phyloP scores from a whole-genome alignment of 768 basidiomycete genomes.

The Paxillus rubicundulus region DNA sequence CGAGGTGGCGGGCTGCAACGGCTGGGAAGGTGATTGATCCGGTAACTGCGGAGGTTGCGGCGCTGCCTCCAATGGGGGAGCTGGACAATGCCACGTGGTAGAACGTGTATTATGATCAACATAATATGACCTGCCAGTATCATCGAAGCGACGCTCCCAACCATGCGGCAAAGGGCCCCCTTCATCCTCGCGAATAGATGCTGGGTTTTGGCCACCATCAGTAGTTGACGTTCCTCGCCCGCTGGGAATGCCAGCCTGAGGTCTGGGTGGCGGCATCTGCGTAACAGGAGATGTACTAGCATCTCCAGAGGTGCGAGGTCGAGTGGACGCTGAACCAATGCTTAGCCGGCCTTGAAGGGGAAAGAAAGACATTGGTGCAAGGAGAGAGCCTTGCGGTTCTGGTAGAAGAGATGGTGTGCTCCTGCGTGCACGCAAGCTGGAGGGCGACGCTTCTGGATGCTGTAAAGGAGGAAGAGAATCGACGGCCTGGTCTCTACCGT shows the following conservation, averaged over 20 bases:
- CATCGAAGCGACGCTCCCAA: slow-evolving; percentile 82
- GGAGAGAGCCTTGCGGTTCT: slow-evolving; percentile 13
- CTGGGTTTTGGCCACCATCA: slow-evolving; percentile 3
- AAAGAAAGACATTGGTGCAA: slow-evolving; percentile 21
- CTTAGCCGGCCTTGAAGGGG: slow-evolving; percentile 8
- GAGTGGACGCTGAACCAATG: slow-evolving; percentile 5
- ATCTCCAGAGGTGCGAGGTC: slow-evolving; percentile 19
- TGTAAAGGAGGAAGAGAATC: slow-evolving; percentile 13
- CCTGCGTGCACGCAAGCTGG: slow-evolving; percentile 13
- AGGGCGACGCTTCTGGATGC: slow-evolving; percentile 12
- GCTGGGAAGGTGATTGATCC: slow-evolving; percentile 16
- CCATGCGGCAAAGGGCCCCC: slow-evolving; percentile 67
- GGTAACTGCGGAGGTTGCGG: slow-evolving; percentile 14
- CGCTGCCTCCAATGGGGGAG: slow-evolving; percentile 20
- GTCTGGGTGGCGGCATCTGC: slow-evolving; percentile 14
- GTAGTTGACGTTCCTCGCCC: slow-evolving; percentile 3
- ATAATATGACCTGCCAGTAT: slow-evolving; percentile 67
- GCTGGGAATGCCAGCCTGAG: slow-evolving; percentile 9
- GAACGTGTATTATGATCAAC: slow-evolving; percentile 82
- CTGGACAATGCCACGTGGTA: slow-evolving; percentile 74
- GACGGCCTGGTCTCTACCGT: slow-evolving; percentile 16
- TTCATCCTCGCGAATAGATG: slow-evolving; percentile 49
- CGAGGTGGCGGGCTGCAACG: slow-evolving; percentile 30
- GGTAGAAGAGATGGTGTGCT: slow-evolving; percentile 24
- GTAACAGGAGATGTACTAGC: slow-evolving; percentile 6